Percentiles rank a stretch among this genome's conserved stretches.
Conservation (phyloP, 2,329 filamentous ascomycete genomes). For the Monosporascus sp. region DNA sequence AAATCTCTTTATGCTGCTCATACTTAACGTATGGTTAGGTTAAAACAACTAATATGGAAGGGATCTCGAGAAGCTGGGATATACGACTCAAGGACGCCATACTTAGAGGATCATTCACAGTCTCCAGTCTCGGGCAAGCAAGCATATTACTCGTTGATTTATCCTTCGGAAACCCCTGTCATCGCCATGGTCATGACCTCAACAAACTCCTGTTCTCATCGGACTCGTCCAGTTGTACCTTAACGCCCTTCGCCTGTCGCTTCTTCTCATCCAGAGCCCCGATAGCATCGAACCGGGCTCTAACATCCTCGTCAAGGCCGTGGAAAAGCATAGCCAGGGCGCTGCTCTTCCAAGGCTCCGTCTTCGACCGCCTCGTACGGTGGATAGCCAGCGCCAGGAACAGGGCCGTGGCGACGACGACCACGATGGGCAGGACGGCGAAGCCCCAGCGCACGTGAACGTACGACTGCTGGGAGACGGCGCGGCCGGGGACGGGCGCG, state of each 20-base stretch:
- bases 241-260: conserved; percentile 17
- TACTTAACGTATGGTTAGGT: too few species aligned
- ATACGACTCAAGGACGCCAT: too few species aligned
- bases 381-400: conserved; percentile 25
- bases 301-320: conserved; percentile 25
- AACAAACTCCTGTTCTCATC: conserved; percentile 6
- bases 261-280: conserved; percentile 17
- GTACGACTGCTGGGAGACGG: conserved; percentile 24
- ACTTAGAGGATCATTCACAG: too few species aligned
- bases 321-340: conserved; percentile 29
- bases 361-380: conserved; percentile 17
- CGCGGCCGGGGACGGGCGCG: conserved; percentile 20
- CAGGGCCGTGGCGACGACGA: conserved; percentile 22
- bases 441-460: conserved; percentile 32
- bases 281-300: conserved; percentile 15
- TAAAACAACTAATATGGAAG: too few species aligned
- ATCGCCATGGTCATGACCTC: background rate
- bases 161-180: too few species aligned
- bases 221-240: conserved; percentile 20
- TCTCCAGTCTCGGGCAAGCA: too few species aligned
- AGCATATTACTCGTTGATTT: too few species aligned
- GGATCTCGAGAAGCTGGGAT: too few species aligned
- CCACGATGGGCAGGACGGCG: conserved; percentile 24
- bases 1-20: too few species aligned
- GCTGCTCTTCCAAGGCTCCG: conserved; percentile 30